Base-by-base conservation (phyloP, 2,329 filamentous ascomycete genomes). In the Bisporella sp. region DNA sequence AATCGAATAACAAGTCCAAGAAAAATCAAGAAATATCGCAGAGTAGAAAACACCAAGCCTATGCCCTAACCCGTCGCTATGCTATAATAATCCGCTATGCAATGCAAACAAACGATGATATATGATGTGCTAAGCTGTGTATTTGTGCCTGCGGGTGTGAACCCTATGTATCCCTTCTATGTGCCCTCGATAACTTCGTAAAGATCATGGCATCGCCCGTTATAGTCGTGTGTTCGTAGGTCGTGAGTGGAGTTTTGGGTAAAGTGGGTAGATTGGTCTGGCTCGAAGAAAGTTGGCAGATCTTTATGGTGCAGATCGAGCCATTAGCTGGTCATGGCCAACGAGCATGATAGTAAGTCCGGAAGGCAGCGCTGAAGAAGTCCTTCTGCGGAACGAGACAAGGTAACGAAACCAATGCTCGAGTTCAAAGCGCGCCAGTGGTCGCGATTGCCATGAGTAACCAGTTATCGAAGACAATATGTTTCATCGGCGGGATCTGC, bases 401-500 rank as follows among this genome's bases (percentile, higher is more conserved):
- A 66, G 57, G 53, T 63, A 66, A 13, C 47, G 45, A 43, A 55
- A 54, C 64, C 64, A 65, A 49, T 61, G 49, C 48, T 59, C 52
- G 46, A 65, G 61, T 46, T 64, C 58, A 54, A 66, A 66, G 49
- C 52, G 56, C 44, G 57, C 57, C 43, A 65, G 56, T 48, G 59
- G 57, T 53, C 52, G 57, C 49, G 57, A 62, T 52, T 59, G 62
- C 64, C 63, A 65, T 60, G 62, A 62, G 51, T 46, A 61, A 42
- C 62, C 63, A 48, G 58, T 63, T 60, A 65, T 57, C 55, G 63
- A 65, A 65, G 64, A 60, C 62, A 65, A 54, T 59, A 66, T 50
- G 47, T 64, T 63, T 66, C 62, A 66, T 59, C 64, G 57, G 46
- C 63, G 57, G 51, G 58, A 49, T 31, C 54, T 50, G 41, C 58